Base-by-base conservation (phyloP, 2,329 filamentous ascomycete species). In the Microthyrium microscopicum region DNA sequence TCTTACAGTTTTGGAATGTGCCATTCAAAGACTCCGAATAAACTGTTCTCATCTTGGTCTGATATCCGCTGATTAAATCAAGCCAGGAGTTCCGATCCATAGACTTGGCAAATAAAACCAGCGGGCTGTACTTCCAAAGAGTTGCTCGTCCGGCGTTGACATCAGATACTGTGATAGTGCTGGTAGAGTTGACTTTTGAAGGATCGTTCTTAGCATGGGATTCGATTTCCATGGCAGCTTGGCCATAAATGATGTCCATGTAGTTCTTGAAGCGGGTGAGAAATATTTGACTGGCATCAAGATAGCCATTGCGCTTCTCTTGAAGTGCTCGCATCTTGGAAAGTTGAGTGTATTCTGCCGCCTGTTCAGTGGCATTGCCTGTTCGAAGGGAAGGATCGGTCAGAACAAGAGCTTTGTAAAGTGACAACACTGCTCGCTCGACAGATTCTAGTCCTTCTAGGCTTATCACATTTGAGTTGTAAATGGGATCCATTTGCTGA, bases 331-430 rank as follows among this genome's bases (percentile, higher is more conserved):
- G 75, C 87, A 98, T 95, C 44, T 82, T 77, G 21, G 81, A 66
- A 31, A 76, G 57, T 40, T 73, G 82, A 40, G 77, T 83, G 46
- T 83, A 79, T 18, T 56, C 54, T 9, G 56, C 50, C 34, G 64
- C 61, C 33, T 60, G 56, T n/a, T 46, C 46, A 20, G 59, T 52
- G 64, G 62, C 12, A 58, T 51, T 58, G 57, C 46, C 48, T 20
- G 64, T 59, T 33, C 77, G 70, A 29, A 87, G 70, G 5, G 75
- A 73, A 1, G 87, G 83, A 48, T 95, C 85, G 36, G 95, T 95
- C 40, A 85, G 93, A 44, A 78, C 64, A 74, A 95, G 84, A 5
- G 87, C 89, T 52, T 80, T 89, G 56, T 89, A 95, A 5, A 98
- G 64, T 9, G 77, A 76, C 9, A 87, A 70, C 2, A 95, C 61